phyloP scores from a whole-genome alignment of 306 rosid species.

The Cicer cuneatum region DNA sequence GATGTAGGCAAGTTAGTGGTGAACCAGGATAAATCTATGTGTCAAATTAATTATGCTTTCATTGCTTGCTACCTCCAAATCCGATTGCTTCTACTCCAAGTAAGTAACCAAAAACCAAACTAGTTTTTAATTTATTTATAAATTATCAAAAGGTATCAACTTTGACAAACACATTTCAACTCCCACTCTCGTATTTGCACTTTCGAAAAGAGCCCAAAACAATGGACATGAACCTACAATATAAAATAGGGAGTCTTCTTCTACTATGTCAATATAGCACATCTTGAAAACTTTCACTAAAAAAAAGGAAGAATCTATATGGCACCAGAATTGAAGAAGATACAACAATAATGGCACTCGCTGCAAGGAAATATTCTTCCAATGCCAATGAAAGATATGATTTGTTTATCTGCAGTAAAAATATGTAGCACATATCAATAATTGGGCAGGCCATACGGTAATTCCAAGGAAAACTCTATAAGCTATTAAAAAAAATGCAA shows the following conservation, averaged over 20 bases:
- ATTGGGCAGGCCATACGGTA: slow-evolving; percentile 33
- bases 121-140: no score
- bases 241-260: slow-evolving; percentile 55
- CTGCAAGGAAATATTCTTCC: slow-evolving; percentile 81
- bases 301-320: slow-evolving; percentile 27
- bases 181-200: no score
- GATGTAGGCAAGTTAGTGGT: no score
- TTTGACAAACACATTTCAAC: no score
- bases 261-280: slow-evolving; percentile 25
- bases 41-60: no score
- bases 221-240: slow-evolving; percentile 95
- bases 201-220: slow-evolving; percentile 93
- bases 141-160: no score
- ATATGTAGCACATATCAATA: slow-evolving; percentile 33
- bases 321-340: slow-evolving; percentile 80
- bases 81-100: no score
- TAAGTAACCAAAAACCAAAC: no score
- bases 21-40: no score
- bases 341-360: slow-evolving; percentile 69
- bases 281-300: slow-evolving; percentile 25
- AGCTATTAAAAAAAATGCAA: slow-evolving; percentile 19
- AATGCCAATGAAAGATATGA: slow-evolving; percentile 98
- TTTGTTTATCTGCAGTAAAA: slow-evolving; percentile 84
- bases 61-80: no score
- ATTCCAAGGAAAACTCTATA: slow-evolving; percentile 13